These are phyloP conservation scores for Penicillium sp. DNA, from an alignment of 2,329 filamentous ascomycete species.

Conservation along the genomic window DNA sequence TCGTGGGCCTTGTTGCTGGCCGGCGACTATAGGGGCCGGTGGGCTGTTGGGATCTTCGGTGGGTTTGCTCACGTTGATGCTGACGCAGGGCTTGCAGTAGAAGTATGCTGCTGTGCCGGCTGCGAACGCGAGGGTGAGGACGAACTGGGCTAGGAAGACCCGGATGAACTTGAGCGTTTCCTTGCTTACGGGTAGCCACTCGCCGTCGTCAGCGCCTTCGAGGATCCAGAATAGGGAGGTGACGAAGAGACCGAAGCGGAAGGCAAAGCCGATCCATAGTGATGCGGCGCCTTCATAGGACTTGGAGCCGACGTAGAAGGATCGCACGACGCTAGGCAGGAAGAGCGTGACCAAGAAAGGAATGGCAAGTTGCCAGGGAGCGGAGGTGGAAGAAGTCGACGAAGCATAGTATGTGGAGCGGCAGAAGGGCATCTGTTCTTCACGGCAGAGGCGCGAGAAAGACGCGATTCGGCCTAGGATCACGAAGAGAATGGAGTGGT, in stretches of 20 bases:
- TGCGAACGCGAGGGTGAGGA: slow-evolving; percentile 75
- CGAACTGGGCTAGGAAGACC: slow-evolving; percentile 74
- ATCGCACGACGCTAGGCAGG: slow-evolving; percentile 76
- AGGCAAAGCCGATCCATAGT: slow-evolving; percentile 76
- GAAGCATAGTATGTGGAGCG: slow-evolving; percentile 94
- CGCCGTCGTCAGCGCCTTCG: slow-evolving; percentile 78
- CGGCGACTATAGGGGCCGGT: slow-evolving; percentile 30
- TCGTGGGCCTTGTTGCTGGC: slow-evolving; percentile 28
- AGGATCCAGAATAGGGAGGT: slow-evolving; percentile 83
- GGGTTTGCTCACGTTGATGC: slow-evolving; percentile 60
- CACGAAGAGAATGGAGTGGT: slow-evolving; percentile 82
- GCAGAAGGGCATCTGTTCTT: slow-evolving; percentile 98
- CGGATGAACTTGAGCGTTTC: slow-evolving; percentile 70
- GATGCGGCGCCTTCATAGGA: slow-evolving; percentile 86
- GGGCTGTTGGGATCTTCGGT: slow-evolving; percentile 44
- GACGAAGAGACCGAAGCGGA: slow-evolving; percentile 73
- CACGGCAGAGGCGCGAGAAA: slow-evolving; percentile 86
- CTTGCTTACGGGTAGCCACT: slow-evolving; percentile 69
- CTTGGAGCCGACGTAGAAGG: slow-evolving; percentile 76
- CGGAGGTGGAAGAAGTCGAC: slow-evolving; percentile 85
- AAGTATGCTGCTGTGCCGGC: slow-evolving; percentile 82
- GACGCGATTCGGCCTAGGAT: slow-evolving; percentile 76
- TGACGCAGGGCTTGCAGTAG: slow-evolving; percentile 82
- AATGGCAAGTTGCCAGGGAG: slow-evolving; percentile 81
- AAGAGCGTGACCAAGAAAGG: slow-evolving; percentile 71